These are phyloP conservation scores for Diaporthe sp. DNA, from an alignment of 2,329 filamentous ascomycete genomes.

Conservation along the genomic window DNA sequence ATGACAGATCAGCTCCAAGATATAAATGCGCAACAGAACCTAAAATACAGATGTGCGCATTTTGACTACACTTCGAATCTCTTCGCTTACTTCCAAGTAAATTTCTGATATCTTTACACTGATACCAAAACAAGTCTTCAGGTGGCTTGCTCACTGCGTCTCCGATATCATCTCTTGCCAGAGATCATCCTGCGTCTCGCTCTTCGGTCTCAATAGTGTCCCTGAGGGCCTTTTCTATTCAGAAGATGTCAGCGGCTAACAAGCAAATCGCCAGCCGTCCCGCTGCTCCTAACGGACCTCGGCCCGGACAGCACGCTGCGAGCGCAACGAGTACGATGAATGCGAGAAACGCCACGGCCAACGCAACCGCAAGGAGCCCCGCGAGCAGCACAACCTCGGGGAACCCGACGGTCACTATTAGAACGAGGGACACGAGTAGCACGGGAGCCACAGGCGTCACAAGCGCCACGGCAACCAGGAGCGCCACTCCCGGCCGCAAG, in stretches of 20 bases:
- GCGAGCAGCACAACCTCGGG: too few relatives aligned
- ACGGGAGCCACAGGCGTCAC: too few relatives aligned
- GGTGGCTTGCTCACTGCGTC: background rate
- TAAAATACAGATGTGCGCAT: background rate
- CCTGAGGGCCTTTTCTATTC: background rate
- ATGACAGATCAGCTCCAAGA: background rate
- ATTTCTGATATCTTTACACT: background rate
- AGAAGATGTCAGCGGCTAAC: background rate
- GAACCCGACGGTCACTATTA: too few relatives aligned
- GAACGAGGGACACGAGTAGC: too few relatives aligned
- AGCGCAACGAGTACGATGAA: background rate
- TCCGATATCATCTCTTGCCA: background rate
- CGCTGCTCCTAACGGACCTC: fast-evolving
- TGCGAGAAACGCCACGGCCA: too few relatives aligned
- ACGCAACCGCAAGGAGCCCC: too few relatives aligned
- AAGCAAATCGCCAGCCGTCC: background rate
- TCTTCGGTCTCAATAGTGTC: background rate
- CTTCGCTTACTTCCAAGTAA: background rate
- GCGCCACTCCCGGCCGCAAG: too few relatives aligned
- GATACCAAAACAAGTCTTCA: background rate
- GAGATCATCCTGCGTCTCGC: background rate
- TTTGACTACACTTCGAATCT: background rate
- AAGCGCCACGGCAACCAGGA: too few relatives aligned
- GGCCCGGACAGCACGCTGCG: background rate
- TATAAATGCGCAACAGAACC: background rate